These are phyloP conservation scores for Ophiosphaerella herpotricha DNA, from an alignment of 2,329 filamentous ascomycete genomes.

Conservation along the genomic window DNA sequence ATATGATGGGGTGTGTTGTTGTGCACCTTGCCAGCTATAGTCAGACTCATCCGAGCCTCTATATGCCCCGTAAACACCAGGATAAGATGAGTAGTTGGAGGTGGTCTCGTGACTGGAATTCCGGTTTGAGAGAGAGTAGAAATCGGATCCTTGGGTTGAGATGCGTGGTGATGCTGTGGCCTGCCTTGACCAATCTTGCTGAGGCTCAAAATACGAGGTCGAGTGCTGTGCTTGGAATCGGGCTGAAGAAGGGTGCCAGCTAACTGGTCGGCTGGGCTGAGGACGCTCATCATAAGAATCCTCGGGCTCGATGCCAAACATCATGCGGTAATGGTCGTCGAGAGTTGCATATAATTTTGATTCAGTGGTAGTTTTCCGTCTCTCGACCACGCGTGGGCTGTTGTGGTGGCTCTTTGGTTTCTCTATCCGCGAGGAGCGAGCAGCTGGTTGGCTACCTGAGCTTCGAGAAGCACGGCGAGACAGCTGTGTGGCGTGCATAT, in stretches of 20 bases:
- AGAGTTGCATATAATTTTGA: constrained; percentile 46
- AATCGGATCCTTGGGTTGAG: constrained; percentile 38
- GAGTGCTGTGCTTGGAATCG: constrained; percentile 34
- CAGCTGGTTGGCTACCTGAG: constrained; percentile 31
- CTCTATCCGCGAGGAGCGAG: constrained; percentile 43
- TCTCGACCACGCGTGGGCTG: constrained; percentile 43
- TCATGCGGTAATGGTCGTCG: constrained; percentile 49
- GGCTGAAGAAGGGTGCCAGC: constrained; percentile 74
- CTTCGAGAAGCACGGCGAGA: constrained; percentile 39
- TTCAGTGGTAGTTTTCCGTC: constrained; percentile 45
- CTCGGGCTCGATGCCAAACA: constrained; percentile 44
- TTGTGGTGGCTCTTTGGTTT: constrained; percentile 48
- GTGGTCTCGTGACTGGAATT: constrained; percentile 36
- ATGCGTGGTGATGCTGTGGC: constrained; percentile 28
- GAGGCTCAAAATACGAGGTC: constrained; percentile 28
- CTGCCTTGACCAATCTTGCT: constrained; percentile 35
- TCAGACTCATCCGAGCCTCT: constrained; percentile 34
- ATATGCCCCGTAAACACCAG: constrained; percentile 17
- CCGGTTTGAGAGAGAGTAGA: constrained; percentile 42
- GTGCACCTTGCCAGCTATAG: constrained; percentile 33
- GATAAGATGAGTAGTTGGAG: constrained; percentile 17
- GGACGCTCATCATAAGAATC: constrained; percentile 29
- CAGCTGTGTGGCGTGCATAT: constrained; percentile 33
- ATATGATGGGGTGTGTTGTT: constrained; percentile 29
- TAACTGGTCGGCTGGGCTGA: constrained; percentile 61